Evolutionary conservation across 805 yeast species (phyloP).

Genomic region (Hyphopichia homilentoma): DNA sequence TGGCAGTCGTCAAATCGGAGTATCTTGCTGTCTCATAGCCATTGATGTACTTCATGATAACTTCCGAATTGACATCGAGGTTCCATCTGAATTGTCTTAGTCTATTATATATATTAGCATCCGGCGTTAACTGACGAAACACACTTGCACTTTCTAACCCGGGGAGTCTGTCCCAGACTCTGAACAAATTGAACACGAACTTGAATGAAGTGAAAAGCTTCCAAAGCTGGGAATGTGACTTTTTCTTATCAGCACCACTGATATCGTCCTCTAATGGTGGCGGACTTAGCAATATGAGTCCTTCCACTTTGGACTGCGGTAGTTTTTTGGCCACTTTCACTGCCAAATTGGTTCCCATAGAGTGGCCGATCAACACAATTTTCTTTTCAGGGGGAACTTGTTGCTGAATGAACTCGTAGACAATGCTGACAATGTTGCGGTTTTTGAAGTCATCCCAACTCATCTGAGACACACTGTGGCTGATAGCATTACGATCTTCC

Average conservation of each 20-base stretch:
- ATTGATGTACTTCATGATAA: constrained; percentile 50
- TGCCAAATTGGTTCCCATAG: constrained; percentile 64
- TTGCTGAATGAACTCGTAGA: constrained; percentile 34
- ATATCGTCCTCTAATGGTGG: constrained; percentile 35
- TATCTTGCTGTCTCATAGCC: constrained; percentile 45
- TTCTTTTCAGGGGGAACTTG: constrained; percentile 38
- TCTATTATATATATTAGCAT: constrained; percentile 37
- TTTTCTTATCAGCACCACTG: constrained; percentile 1
- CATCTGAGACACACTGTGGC: constrained; percentile 26
- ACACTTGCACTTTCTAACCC: constrained; percentile 63
- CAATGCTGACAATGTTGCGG: constrained; percentile 37
- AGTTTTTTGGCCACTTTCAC: constrained; percentile 41
- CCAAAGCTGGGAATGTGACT: constrained; percentile 12
- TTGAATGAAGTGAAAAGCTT: constrained; percentile 37
- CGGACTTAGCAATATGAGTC: constrained; percentile 47
- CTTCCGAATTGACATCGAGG: constrained; percentile 52
- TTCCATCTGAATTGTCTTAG: constrained; percentile 68
- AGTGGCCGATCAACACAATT: constrained; percentile 60
- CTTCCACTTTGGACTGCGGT: constrained; percentile 39
- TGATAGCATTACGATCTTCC: constrained; percentile 28
- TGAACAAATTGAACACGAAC: constrained; percentile 47
- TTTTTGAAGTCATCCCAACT: constrained; percentile 39
- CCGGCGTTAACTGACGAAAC: constrained; percentile 42
- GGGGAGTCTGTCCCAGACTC: constrained; percentile 58
- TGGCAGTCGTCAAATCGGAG: constrained; percentile 42